A percentile compares a stretch with the other conserved stretches of the same genome.
phyloP scores from a whole-genome alignment of 768 basidiomycete species.

The Trametes coccinea region DNA sequence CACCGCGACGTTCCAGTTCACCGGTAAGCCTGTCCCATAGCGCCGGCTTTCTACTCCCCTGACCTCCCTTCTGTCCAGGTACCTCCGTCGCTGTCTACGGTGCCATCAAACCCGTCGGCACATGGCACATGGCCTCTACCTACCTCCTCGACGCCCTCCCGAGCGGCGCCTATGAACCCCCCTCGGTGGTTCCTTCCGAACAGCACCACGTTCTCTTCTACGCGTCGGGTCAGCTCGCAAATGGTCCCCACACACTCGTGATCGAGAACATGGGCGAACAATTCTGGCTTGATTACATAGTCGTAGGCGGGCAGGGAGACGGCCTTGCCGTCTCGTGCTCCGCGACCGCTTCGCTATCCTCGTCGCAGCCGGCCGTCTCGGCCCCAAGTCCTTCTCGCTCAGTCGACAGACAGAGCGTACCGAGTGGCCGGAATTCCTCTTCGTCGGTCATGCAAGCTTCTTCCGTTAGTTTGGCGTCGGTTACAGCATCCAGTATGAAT shows the following conservation, averaged over 20 bases:
- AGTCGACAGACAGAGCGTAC: too few species aligned
- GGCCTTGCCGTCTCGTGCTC: background rate
- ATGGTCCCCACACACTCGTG: background rate
- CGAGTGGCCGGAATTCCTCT: too few species aligned
- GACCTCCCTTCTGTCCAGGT: background rate
- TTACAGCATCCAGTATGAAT: too few species aligned
- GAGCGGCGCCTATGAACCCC: background rate
- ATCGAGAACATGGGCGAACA: conserved; percentile 10
- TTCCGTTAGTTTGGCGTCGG: too few species aligned
- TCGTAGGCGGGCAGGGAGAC: background rate
- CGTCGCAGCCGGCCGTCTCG: background rate
- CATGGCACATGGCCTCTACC: conserved; percentile 1
- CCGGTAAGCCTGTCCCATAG: background rate
- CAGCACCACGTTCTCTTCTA: background rate
- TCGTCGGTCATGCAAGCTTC: too few species aligned
- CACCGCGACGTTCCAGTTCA: background rate
- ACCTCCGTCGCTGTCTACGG: conserved; percentile 7
- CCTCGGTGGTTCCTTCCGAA: background rate
- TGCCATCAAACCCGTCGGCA: background rate
- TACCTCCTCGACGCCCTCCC: background rate
- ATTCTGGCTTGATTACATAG: conserved; percentile 8
- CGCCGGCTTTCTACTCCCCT: background rate
- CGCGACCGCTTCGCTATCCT: background rate
- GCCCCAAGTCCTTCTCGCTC: background rate
- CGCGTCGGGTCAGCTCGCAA: background rate